Base-by-base conservation (phyloP, 768 basidiomycete species). In the Gloeostereum incarnatum region DNA sequence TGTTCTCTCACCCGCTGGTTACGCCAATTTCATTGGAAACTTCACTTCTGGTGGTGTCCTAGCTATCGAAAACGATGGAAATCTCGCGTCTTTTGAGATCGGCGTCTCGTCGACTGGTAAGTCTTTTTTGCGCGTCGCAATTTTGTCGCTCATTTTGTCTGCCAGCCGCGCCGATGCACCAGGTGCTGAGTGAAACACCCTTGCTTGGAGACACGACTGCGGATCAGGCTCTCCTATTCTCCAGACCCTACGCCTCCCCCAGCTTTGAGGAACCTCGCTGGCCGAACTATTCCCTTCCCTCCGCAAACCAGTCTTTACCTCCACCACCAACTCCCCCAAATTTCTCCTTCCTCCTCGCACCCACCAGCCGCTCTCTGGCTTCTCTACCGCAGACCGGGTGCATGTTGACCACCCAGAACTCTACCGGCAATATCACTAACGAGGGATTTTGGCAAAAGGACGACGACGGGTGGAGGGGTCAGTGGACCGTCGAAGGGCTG, bases 231-330 rank as follows among this genome's bases (percentile, higher is more conserved):
- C 55, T 90, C 20, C 49, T 89, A 8, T 86, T 84, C 55, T 89
- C 87, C 1, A 71, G 73, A 6, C 56, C 71, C 0, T 77, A 77
- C 43, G 47, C 59, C 5, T 39, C 59, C 0, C 42, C 61, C 8
- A 43, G 50, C 1, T 19, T 45, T 1, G 37, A 47, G 4, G 45
- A 55, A 27, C 76, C 81, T 1, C 59, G 56, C 18, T 90, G 70
- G 49, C 87, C 87, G 8, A 88, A 88, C 48, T 90, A 85, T 52
- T 79, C 80, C 2, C 68, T 90, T 1, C 77, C 80, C 2, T 50
- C 61, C 0, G 75, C 78, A 0, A 75, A 78, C 46, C 49, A 68
- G 10, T 57, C 73, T 0, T 47, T 60, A 17, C 69, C 75, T 0
- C 36, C 51, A 11, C 45, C 54, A 6, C 67, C 79, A 0, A 47